Evolutionary conservation across 2,329 filamentous ascomycete genomes (phyloP).

Genomic region (Trichoderma guizhouense): DNA sequence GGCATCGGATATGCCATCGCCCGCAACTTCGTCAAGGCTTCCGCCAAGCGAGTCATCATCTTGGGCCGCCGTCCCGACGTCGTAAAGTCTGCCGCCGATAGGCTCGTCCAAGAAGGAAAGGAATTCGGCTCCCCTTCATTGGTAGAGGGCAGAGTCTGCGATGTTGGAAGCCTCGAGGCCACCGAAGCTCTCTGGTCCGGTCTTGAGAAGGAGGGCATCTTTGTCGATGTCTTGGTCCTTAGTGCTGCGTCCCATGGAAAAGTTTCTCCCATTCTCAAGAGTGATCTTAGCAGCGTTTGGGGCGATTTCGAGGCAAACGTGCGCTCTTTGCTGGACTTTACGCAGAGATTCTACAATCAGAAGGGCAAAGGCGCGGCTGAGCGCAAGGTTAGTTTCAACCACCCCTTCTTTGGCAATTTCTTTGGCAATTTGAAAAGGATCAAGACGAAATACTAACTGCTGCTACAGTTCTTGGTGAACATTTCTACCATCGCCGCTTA

Average conservation of each 20-base stretch:
- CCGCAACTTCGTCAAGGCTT: constrained; percentile 47
- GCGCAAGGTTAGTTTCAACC: constrained; percentile 12
- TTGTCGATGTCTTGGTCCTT: constrained; percentile 31
- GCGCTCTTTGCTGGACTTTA: constrained; percentile 20
- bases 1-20: constrained; percentile 65
- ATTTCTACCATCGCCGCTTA: constrained; percentile 20
- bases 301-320: constrained; percentile 22
- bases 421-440: too few relatives aligned
- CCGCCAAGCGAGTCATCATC: constrained; percentile 37
- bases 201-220: constrained; percentile 22
- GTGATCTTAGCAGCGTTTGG: constrained; percentile 18
- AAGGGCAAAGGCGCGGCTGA: background rate
- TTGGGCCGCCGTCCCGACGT: constrained; percentile 34
- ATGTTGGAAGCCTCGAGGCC: constrained; percentile 26
- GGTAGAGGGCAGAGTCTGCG: constrained; percentile 23
- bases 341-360: constrained; percentile 23
- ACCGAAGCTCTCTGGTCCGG: constrained; percentile 30
- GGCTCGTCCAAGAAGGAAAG: constrained; percentile 24
- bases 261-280: constrained; percentile 17
- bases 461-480: constrained; percentile 16
- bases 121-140: constrained; percentile 19
- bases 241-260: constrained; percentile 25
- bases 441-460: background rate
- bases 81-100: background rate
- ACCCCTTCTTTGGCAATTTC: too few relatives aligned